These are phyloP conservation scores for Santalum album DNA, from an alignment of 164 flowering plant genomes.

Conservation along the genomic window DNA sequence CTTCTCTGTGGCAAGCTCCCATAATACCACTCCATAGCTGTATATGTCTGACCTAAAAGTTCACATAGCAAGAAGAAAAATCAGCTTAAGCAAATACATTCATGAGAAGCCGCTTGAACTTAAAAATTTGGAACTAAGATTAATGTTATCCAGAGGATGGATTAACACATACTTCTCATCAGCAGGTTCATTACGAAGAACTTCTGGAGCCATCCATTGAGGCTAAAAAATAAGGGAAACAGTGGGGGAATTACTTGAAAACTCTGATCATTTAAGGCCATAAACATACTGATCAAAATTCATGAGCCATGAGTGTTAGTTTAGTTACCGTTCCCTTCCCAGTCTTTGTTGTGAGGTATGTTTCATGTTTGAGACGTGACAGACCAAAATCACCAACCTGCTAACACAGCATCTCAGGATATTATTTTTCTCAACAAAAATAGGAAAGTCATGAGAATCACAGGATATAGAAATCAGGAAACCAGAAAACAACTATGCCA, in stretches of 20 bases:
- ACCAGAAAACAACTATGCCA: too few species aligned
- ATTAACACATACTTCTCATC: slow-evolving; percentile 79
- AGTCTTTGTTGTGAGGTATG: slow-evolving; percentile 67
- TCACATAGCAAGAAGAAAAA: slow-evolving; percentile 5
- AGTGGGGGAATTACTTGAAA: not conserved
- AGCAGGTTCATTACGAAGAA: slow-evolving; percentile 88
- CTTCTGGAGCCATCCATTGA: slow-evolving; percentile 99
- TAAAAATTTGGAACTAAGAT: not conserved
- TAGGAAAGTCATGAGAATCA: too few species aligned
- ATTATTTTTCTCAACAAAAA: too few species aligned
- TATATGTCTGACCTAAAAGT: slow-evolving; percentile 75
- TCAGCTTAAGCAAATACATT: slow-evolving; percentile 1
- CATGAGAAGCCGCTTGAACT: not conserved
- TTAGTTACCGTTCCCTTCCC: slow-evolving; percentile 88
- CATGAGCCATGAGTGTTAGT: not conserved
- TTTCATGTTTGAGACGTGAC: slow-evolving; percentile 81
- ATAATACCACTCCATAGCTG: slow-evolving; percentile 86
- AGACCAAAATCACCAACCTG: slow-evolving; percentile 99
- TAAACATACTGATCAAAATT: too few species aligned
- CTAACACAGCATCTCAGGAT: slow-evolving; percentile 1
- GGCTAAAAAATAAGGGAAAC: slow-evolving; percentile 51
- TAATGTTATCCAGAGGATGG: slow-evolving; percentile 1
- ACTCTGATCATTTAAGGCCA: too few species aligned
- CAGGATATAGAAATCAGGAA: too few species aligned
- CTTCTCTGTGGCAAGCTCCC: slow-evolving; percentile 94